A percentile compares a stretch with the other conserved stretches of the same genome.
Conservation (phyloP, 2,329 filamentous ascomycete genomes). For the Hymenotorrendiella dingleyae region DNA sequence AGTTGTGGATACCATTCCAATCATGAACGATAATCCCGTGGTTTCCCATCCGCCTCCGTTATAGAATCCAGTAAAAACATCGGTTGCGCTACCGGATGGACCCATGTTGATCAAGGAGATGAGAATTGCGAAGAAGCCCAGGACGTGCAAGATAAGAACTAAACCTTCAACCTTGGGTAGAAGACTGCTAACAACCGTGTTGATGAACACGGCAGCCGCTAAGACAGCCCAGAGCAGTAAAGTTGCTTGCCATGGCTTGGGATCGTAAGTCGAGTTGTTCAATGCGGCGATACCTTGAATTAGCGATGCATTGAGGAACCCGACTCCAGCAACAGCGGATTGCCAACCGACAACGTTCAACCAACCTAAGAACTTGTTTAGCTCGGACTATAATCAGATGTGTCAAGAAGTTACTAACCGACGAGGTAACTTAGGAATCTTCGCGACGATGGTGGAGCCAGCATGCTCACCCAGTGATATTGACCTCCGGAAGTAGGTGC, state of each 20-base stretch:
- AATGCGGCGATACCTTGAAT: conserved; percentile 36
- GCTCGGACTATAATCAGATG: neutral
- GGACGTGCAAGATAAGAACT: conserved; percentile 38
- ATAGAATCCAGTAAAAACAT: conserved; percentile 28
- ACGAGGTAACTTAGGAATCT: conserved; percentile 49
- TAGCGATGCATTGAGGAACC: conserved; percentile 37
- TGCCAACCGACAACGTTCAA: conserved; percentile 41
- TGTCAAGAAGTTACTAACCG: conserved; percentile 25
- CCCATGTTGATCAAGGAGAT: conserved; percentile 31
- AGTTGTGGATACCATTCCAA: conserved; percentile 29
- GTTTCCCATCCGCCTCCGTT: conserved; percentile 29
- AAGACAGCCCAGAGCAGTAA: conserved; percentile 37
- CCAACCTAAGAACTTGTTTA: conserved; percentile 34
- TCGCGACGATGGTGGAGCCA: conserved; percentile 40
- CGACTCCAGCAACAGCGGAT: conserved; percentile 33
- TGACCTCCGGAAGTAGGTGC: conserved; percentile 52
- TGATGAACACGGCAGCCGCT: conserved; percentile 36
- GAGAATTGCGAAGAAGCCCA: conserved; percentile 39
- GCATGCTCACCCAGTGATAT: conserved; percentile 50
- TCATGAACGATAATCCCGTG: conserved; percentile 30
- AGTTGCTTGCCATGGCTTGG: conserved; percentile 36
- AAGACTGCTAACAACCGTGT: conserved; percentile 34
- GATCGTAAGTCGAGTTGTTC: conserved; percentile 32
- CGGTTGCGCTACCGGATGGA: conserved; percentile 11
- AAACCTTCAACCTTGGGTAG: conserved; percentile 38